Conservation (phyloP, 2,329 filamentous ascomycete species). For the Ilyonectria robusta region DNA sequence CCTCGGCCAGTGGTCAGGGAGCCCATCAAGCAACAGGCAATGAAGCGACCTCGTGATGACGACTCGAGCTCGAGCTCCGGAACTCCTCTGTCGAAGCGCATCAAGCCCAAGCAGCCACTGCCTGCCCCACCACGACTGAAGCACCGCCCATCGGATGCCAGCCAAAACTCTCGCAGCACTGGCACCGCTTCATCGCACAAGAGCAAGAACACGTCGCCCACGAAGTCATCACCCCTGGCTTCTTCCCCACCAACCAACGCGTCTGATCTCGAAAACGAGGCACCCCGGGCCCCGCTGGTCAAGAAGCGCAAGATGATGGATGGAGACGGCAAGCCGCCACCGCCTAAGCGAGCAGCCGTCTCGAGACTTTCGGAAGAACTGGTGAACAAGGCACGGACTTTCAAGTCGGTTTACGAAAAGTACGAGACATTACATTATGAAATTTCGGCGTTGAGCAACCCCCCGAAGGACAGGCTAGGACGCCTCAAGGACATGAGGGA, state of each 20-base stretch:
- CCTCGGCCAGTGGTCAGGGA: conserved; percentile 49
- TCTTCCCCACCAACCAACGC: conserved; percentile 77
- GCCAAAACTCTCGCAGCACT: conserved; percentile 61
- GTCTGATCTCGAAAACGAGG: conserved; percentile 69
- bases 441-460: conserved; percentile 64
- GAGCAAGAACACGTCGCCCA: conserved; percentile 69
- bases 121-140: conserved; percentile 52
- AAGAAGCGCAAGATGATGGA: conserved; percentile 63
- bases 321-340: conserved; percentile 40
- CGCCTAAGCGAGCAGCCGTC: conserved; percentile 50
- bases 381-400: conserved; percentile 67
- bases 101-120: conserved; percentile 64
- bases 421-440: conserved; percentile 72
- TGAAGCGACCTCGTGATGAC: conserved; percentile 66
- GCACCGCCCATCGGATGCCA: conserved; percentile 64
- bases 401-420: conserved; percentile 69
- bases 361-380: conserved; percentile 57
- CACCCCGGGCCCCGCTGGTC: conserved; percentile 45
- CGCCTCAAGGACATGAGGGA: conserved; percentile 69
- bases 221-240: conserved; percentile 76
- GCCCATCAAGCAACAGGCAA: conserved; percentile 52
- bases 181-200: conserved; percentile 56
- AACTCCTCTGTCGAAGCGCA: conserved; percentile 70
- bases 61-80: conserved; percentile 74
- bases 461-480: conserved; percentile 65